Percentiles rank a stretch among this genome's conserved stretches.
These are phyloP conservation scores for Spongiforma sp. DNA, from an alignment of 1,284 basidiomycete genomes.

Conservation along the genomic window DNA sequence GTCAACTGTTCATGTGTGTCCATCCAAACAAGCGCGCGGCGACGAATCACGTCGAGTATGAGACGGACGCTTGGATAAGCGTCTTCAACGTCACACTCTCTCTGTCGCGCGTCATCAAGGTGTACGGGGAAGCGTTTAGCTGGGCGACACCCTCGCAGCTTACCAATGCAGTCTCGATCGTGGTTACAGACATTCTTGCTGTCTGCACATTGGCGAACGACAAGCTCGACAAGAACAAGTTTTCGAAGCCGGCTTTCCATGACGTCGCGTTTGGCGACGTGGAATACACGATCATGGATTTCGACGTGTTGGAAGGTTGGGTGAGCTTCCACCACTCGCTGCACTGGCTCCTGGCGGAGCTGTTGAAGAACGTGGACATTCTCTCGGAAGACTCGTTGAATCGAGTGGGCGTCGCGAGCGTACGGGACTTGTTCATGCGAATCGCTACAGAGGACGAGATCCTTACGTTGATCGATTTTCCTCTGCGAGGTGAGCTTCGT, in stretches of 20 bases:
- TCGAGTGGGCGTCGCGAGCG: slow-evolving; percentile 54
- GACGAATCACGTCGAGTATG: slow-evolving; percentile 88
- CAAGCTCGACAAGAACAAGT: slow-evolving; percentile 69
- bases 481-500: slow-evolving; percentile 71
- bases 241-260: slow-evolving; percentile 65
- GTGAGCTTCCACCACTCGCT: slow-evolving; percentile 96
- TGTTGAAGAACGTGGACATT: slow-evolving; percentile 82
- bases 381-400: slow-evolving; percentile 61
- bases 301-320: slow-evolving; percentile 81
- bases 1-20: slow-evolving; percentile 89
- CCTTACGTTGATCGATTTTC: slow-evolving; percentile 82
- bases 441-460: slow-evolving; percentile 67
- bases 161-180: slow-evolving; percentile 69
- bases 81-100: slow-evolving; percentile 93
- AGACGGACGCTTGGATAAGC: slow-evolving; percentile 93
- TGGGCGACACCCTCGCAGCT: slow-evolving; percentile 64
- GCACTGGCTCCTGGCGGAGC: slow-evolving; percentile 91
- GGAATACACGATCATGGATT: slow-evolving; percentile 70
- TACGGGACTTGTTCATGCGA: slow-evolving; percentile 66
- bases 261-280: slow-evolving; percentile 66
- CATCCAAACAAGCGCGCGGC: slow-evolving; percentile 89
- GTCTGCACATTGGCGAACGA: slow-evolving; percentile 71
- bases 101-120: slow-evolving; percentile 85
- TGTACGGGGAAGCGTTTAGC: slow-evolving; percentile 83
- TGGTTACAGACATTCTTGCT: slow-evolving; percentile 76